Evolutionary conservation across 805 yeast genomes (phyloP), one percentile per base, ranked within the genome.

Genomic region (Candida awuae): DNA sequence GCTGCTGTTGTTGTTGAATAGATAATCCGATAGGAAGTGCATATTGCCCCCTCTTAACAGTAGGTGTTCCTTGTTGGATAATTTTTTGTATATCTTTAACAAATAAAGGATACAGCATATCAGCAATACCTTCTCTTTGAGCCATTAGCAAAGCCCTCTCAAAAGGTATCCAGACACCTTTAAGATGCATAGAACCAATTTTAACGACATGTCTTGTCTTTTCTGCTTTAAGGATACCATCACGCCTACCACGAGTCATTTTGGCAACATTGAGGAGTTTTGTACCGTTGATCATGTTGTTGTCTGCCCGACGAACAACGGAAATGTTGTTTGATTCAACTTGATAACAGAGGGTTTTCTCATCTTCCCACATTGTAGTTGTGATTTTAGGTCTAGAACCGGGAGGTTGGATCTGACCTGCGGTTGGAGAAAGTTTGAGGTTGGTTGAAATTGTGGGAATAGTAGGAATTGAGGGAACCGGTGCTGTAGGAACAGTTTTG

Each of bases 341-440:
- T 55, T 78, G 85, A 56, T 78, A 78, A 52, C 85, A 78, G 32
- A 78, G 62, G 1, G 85, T 78, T 49, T 75, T 75, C 50, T 78
- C 84, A 53, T 78, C 84, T 58, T 78, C 84, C 84, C 84, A 78
- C 77, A 77, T 76, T 10, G 83, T 77, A 18, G 84, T 78, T 33
- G 84, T 77, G 41, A 78, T 77, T 45, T 80, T 65, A 3, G 67
- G 84, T 25, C 81, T 62, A 36, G 66, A 57, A 10, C 66, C 67
- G 8, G 61, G 59, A 1, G 68, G 68, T 45, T 59, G 67, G 18
- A 63, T 43, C 44, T 64, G 68, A 6, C 68, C 68, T 9, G 59
- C 60, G 7, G 50, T 47, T 7, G 62, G 59, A 26, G 56, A 47
- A 17, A 56, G 48, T 4, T 56, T 55, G 4, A 38, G 26, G 15